Percentiles rank a stretch among this genome's conserved stretches.
phyloP scores from a whole-genome alignment of 208 protist species.

The Leishmania tarentolae region DNA sequence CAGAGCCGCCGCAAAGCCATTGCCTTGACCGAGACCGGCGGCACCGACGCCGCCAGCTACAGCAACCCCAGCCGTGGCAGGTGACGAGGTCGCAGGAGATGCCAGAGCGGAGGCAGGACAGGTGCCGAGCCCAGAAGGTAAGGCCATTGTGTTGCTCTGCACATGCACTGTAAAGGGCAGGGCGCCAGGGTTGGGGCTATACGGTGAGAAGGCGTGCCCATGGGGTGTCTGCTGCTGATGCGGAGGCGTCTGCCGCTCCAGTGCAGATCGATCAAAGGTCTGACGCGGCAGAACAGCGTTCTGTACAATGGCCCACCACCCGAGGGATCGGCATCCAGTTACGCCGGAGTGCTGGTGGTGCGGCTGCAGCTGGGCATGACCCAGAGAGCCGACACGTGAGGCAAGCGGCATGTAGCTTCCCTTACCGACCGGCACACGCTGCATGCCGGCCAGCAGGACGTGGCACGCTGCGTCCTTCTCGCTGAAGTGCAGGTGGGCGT shows the following conservation, averaged over 20 bases:
- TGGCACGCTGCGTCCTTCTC: conserved; percentile 22
- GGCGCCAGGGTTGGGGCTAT: conserved; percentile 1
- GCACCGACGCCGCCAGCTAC: background rate
- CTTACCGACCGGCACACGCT: conserved; percentile 14
- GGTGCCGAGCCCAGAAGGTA: conserved; percentile 4
- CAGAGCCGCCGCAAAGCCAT: background rate
- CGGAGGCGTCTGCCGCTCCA: conserved; percentile 15
- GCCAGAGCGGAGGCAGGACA: conserved; percentile 1
- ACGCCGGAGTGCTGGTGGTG: background rate
- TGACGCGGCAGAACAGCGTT: conserved; percentile 30
- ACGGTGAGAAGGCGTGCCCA: background rate
- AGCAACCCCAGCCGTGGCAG: conserved; percentile 1
- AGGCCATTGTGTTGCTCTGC: conserved; percentile 32
- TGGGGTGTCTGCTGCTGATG: conserved; percentile 7
- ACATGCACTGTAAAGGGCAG: conserved; percentile 29
- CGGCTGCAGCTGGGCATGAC: conserved; percentile 6
- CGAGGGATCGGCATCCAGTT: conserved; percentile 2
- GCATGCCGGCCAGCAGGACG: conserved; percentile 23
- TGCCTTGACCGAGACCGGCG: background rate
- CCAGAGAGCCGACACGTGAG: conserved; percentile 2
- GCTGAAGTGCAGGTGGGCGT: conserved; percentile 26
- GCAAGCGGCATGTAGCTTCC: background rate
- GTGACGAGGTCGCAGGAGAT: conserved; percentile 4
- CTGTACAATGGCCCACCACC: conserved; percentile 32
- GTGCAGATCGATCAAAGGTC: conserved; percentile 24